These are phyloP conservation scores for Pseudogymnoascus pannorum DNA, from an alignment of 2,329 filamentous ascomycete genomes.

Conservation along the genomic window DNA sequence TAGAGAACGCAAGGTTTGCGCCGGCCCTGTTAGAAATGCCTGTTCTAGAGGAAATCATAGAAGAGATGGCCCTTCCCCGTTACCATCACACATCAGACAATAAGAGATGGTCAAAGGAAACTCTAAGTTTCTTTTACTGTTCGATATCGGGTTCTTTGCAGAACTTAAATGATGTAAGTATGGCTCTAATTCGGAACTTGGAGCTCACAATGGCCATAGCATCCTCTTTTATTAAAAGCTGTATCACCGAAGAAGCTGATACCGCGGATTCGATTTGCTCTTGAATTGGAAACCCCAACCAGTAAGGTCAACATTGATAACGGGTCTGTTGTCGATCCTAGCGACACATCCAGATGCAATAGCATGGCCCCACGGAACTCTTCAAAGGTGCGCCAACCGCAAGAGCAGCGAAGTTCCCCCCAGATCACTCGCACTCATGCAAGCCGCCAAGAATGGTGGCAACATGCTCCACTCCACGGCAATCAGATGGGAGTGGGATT, in stretches of 20 bases:
- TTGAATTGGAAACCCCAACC: not conserved
- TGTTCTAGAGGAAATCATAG: not conserved
- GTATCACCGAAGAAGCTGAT: not conserved
- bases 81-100: not conserved
- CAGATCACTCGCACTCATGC: not conserved
- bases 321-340: not conserved
- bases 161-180: not conserved
- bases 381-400: not conserved
- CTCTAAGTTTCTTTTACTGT: not conserved
- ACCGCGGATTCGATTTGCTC: not conserved
- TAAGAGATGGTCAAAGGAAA: not conserved
- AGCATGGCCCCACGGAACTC: not conserved
- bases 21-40: not conserved
- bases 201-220: not conserved
- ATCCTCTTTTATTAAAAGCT: not conserved
- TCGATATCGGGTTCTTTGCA: not conserved
- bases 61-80: not conserved
- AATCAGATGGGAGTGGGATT: no score
- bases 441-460: not conserved
- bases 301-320: not conserved
- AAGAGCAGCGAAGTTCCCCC: not conserved
- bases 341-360: not conserved
- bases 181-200: not conserved
- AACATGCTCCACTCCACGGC: not conserved
- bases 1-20: not conserved